Evolutionary conservation across 148 eudicot genomes (phyloP).

Genomic region (Spergularia marina): DNA sequence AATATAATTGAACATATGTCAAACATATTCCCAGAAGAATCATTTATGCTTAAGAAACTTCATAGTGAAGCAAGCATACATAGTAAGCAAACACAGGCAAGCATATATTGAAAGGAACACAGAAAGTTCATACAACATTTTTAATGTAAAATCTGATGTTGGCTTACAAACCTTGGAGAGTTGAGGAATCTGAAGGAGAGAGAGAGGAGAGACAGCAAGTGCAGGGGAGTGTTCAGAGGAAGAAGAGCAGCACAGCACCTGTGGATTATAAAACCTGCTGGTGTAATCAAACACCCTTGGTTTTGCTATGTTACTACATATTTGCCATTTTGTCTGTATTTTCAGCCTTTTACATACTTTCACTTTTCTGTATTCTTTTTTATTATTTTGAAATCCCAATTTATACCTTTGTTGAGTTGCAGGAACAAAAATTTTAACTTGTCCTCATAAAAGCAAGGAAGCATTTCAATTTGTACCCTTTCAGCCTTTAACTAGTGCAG

Average conservation of each 20-base stretch:
- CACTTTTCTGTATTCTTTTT: too few relatives aligned
- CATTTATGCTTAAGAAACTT: not conserved
- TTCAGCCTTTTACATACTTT: not conserved
- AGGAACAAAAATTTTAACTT: too few relatives aligned
- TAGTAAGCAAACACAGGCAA: not conserved
- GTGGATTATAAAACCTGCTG: not conserved
- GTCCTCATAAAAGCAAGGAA: too few relatives aligned
- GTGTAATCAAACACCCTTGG: not conserved
- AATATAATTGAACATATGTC: not conserved
- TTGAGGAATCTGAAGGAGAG: conserved; percentile 9
- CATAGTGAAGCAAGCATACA: not conserved
- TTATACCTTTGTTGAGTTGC: too few relatives aligned
- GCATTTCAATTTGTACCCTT: too few relatives aligned
- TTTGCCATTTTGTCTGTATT: not conserved
- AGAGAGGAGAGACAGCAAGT: not conserved
- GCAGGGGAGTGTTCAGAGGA: not conserved
- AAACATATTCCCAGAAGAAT: not conserved
- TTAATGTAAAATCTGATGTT: not conserved
- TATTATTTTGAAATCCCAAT: too few relatives aligned
- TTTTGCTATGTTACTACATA: not conserved
- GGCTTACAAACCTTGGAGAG: conserved; percentile 25
- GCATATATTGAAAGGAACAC: too few relatives aligned
- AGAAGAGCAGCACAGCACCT: not conserved
- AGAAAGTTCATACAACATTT: not conserved
- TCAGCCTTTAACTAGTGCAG: too few relatives aligned